Conservation (phyloP, 495 filamentous ascomycete genomes). For the Tuber microsphaerosporum region DNA sequence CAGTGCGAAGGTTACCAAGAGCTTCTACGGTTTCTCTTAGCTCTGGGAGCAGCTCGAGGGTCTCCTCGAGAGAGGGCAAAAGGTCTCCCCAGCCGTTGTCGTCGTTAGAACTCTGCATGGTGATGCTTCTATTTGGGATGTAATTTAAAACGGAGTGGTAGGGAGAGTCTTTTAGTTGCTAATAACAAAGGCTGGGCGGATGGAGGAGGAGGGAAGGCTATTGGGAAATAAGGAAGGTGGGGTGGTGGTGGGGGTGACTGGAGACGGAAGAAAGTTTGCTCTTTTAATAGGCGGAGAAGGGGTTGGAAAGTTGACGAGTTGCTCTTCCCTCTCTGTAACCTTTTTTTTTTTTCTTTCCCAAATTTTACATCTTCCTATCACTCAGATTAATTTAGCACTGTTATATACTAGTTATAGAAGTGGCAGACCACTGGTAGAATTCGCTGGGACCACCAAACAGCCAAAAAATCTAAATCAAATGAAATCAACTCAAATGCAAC, state of each 20-base stretch:
- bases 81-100: background rate
- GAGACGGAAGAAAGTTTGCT: background rate
- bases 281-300: background rate
- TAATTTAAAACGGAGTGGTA: background rate
- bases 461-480: too few relatives aligned
- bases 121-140: background rate
- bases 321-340: too few relatives aligned
- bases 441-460: too few relatives aligned
- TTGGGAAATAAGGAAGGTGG: background rate
- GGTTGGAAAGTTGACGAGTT: background rate
- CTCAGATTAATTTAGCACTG: too few relatives aligned
- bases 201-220: background rate
- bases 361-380: too few relatives aligned
- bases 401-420: too few relatives aligned
- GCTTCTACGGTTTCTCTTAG: background rate
- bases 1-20: background rate
- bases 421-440: too few relatives aligned
- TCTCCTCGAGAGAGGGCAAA: background rate
- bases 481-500: background rate
- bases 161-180: too few relatives aligned
- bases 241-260: background rate
- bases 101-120: background rate
- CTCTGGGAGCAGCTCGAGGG: background rate
- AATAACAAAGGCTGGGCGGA: background rate
- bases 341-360: too few relatives aligned